Evolutionary conservation across 768 basidiomycete species (phyloP), one percentile per base, ranked within the genome.

Genomic region (Trichaptum fuscoviolaceum): DNA sequence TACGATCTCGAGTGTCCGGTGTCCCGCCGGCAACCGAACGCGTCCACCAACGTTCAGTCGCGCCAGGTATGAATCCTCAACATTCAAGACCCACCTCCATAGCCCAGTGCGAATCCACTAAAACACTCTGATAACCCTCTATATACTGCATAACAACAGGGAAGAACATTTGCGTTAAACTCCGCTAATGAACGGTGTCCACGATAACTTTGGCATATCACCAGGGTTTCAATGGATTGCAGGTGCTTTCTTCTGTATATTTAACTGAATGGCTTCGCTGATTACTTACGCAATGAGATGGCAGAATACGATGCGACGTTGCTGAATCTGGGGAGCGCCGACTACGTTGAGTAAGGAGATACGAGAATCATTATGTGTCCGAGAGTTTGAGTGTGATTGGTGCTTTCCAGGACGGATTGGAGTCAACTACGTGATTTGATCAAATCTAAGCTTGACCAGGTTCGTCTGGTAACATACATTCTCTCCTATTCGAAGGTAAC

Each of bases 381-480:
- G 67, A 57, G 63, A 65, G 64, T 62, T 58, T 68, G 70, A 71
- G 58, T 70, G 35, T 36, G 26, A 24, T 25, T n/a, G 1, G 26
- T 60, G 60, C 60, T 62, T 66, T 63, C 58, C 77, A 90, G 90
- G 71, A 78, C 80, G 71, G 88, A 91, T 72, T 95, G 93, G 93
- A 71, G 80, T 23, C 75, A 81, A 57, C 80, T 95, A 58, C 85
- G 90, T 52, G 83, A 88, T 71, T 84, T 86, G 65, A 85, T 95
- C 74, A 93, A 92, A 74, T 74, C 82, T 74, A 92, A 87, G 75
- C 79, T 93, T 12, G 77, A 83, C 71, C 79, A 91, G 80, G 92
- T 92, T 69, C 61, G 70, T 64, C 2, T 20, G 5, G 42, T 58
- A 69, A 69, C 30, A 60, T 64, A 35, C 65, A 64, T 25, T 35